phyloP scores from a whole-genome alignment of 169 alveolate species.

The Babesia bovis region DNA sequence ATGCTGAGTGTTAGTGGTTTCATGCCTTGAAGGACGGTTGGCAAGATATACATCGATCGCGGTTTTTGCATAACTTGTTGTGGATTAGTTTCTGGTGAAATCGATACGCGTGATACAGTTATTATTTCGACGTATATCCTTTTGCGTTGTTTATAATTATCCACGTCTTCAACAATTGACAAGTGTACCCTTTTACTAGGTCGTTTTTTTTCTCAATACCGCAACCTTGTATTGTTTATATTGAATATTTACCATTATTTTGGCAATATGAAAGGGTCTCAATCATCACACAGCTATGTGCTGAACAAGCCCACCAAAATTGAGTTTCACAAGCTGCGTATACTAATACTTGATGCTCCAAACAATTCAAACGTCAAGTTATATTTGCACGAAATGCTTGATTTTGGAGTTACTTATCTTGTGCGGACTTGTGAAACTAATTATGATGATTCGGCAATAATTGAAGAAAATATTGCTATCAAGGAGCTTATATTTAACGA shows the following conservation, averaged over 20 bases:
- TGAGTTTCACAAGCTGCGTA: conserved; percentile 80
- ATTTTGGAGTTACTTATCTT: conserved; percentile 81
- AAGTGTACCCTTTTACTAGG: neutral
- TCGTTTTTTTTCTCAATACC: no score
- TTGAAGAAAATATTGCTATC: conserved; percentile 74
- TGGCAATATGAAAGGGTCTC: conserved; percentile 7
- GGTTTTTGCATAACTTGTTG: no score
- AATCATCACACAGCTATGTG: conserved; percentile 55
- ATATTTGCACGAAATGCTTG: conserved; percentile 80
- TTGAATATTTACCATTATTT: neutral
- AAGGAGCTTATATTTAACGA: conserved; percentile 86
- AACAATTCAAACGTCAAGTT: conserved; percentile 78
- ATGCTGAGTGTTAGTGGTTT: no score
- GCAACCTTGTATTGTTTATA: no score
- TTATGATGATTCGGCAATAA: conserved; percentile 76
- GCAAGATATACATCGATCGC: no score
- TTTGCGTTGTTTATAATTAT: no score
- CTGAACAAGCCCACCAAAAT: conserved; percentile 87
- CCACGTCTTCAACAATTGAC: neutral
- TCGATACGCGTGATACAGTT: no score
- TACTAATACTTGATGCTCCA: conserved; percentile 88
- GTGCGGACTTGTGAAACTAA: conserved; percentile 90
- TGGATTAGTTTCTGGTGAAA: no score
- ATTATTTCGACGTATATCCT: no score
- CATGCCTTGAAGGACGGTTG: no score